Evolutionary conservation across 805 yeast genomes (phyloP).

Genomic region (Metschnikowia amazonensis): DNA sequence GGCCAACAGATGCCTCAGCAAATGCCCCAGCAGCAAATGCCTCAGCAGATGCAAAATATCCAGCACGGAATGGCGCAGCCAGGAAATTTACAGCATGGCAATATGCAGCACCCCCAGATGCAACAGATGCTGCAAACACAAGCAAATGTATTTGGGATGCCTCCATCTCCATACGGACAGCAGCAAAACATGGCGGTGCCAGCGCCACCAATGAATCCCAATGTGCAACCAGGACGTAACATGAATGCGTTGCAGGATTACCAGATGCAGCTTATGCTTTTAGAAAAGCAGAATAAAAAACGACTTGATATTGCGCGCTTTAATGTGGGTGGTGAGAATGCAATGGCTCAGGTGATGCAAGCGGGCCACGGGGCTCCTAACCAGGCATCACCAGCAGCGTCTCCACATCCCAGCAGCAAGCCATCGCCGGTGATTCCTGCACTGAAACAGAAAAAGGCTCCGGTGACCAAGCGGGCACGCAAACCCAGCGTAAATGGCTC

Average conservation of each 20-base stretch:
- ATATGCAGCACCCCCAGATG: conserved; percentile 1
- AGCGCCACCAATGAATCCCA: conserved; percentile 7
- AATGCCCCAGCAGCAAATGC: conserved; percentile 9
- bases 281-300: conserved; percentile 74
- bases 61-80: conserved; percentile 1
- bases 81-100: not conserved
- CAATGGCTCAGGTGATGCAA: conserved; percentile 14
- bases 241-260: conserved; percentile 71
- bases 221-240: conserved; percentile 23
- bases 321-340: conserved; percentile 18
- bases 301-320: conserved; percentile 53
- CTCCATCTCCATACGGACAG: conserved; percentile 2
- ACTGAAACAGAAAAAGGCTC: conserved; percentile 31
- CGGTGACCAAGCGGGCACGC: conserved; percentile 29
- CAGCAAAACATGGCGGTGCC: conserved; percentile 2
- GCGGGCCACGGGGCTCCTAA: conserved; percentile 9
- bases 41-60: conserved; percentile 6
- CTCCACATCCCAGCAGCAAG: conserved; percentile 34
- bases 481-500: conserved; percentile 27
- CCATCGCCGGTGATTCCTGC: conserved; percentile 28
- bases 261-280: conserved; percentile 69
- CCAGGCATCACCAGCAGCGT: conserved; percentile 26
- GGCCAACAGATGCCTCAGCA: conserved; percentile 3
- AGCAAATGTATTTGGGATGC: not conserved
- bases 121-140: conserved; percentile 3